Evolutionary conservation across 495 filamentous ascomycete species (phyloP), one percentile per base, ranked within the genome.

Genomic region (Geopyxis carbonaria): DNA sequence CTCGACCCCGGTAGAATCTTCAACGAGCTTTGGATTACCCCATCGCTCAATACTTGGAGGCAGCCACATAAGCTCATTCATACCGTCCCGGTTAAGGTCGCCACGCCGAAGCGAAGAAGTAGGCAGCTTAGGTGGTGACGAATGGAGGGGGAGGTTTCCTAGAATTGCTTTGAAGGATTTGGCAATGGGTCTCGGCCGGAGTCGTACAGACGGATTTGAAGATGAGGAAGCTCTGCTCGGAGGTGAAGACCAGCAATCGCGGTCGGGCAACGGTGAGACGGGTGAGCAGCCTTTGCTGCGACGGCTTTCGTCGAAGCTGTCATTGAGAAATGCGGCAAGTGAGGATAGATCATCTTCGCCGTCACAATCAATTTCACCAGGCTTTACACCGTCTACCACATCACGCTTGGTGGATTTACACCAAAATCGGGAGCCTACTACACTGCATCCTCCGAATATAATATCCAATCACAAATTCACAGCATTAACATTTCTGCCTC

Each of bases 391-490:
- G n/a, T 45, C 40, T 20, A 53, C 41, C 22, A 45, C 48, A 22
- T 39, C 51, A 0, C 34, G 3, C 40, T 54, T 18, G 42, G 41
- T 18, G n/a, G 30, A 34, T 42, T 25, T 33, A 43, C 43, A 47
- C 24, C 20, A 23, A 37, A 19, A 30, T 21, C 11, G 33, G 40
- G n/a, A 29, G 15, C n/a, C 27, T 16, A 10, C n/a, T 40, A 3
- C 44, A n/a, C n/a, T n/a, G n/a, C n/a, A 53, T 22, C 80, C 80
- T n/a, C 69, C 74, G 11, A 99, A 99, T 55, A 69, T 78, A 21
- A 70, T 99, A 29, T 93, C 85, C 14, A 94, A 99, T 61, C 86
- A 91, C 29, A 94, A 94, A 70, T 99, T 94, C 55, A 93, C 87
- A n/a, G 72, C 83, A 0, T 81, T 82, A 67, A 89, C 76, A 43